These are phyloP conservation scores for Kodamaea derodonti DNA, from an alignment of 1,139 yeast genomes.

Conservation along the genomic window DNA sequence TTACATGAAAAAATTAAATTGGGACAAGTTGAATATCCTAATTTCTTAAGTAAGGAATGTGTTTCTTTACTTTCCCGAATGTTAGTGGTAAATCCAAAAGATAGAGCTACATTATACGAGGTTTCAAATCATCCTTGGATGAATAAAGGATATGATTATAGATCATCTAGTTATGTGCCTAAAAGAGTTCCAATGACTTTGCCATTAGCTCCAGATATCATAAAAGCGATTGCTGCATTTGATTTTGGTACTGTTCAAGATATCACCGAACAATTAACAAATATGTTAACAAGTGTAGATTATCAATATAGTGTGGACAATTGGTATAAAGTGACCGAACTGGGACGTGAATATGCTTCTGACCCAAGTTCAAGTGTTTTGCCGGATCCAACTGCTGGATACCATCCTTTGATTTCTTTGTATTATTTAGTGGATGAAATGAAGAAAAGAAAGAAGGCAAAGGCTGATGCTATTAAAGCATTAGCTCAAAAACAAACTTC, in stretches of 20 bases:
- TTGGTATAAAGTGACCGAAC: constrained; percentile 54
- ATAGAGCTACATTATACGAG: constrained; percentile 76
- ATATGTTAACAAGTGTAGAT: constrained; percentile 59
- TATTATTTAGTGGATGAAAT: constrained; percentile 85
- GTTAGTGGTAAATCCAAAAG: constrained; percentile 85
- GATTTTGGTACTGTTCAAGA: constrained; percentile 73
- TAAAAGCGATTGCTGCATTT: constrained; percentile 71
- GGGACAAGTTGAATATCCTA: constrained; percentile 91
- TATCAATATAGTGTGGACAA: constrained; percentile 63
- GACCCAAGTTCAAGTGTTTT: constrained; percentile 38
- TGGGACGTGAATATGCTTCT: constrained; percentile 40
- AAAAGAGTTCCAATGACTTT: constrained; percentile 67
- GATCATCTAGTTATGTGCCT: constrained; percentile 72
- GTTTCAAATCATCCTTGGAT: constrained; percentile 94
- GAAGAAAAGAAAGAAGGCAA: constrained; percentile 63
- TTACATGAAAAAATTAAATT: constrained; percentile 91
- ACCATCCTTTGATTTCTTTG: constrained; percentile 83
- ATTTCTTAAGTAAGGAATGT: constrained; percentile 75
- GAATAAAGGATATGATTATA: constrained; percentile 78
- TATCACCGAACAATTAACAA: constrained; percentile 53
- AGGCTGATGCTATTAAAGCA: constrained; percentile 41
- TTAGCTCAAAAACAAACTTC: constrained; percentile 17
- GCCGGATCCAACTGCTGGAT: constrained; percentile 85
- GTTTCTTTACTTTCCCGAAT: constrained; percentile 78
- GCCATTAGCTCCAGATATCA: constrained; percentile 69